These are phyloP conservation scores for Oryza punctata DNA, from an alignment of 176 grass and related monocot species.

Conservation along the genomic window DNA sequence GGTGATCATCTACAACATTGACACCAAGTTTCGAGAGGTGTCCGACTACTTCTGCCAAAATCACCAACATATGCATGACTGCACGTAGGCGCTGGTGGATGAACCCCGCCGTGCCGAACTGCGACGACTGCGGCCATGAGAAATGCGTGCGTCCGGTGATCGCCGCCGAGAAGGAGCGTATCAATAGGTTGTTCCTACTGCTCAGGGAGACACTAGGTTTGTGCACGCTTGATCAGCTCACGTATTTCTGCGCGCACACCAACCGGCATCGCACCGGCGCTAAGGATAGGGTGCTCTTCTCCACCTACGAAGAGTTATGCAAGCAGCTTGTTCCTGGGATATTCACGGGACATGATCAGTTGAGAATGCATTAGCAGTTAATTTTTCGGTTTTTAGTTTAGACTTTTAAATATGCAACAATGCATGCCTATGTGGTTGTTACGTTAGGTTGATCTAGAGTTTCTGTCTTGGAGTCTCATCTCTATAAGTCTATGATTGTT, in stretches of 20 bases:
- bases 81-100: slow-evolving; percentile 38
- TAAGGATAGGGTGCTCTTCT: slow-evolving; percentile 60
- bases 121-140: slow-evolving; percentile 29
- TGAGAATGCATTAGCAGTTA: no score
- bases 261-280: slow-evolving; percentile 55
- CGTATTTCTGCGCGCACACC: slow-evolving; percentile 51
- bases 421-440: no score
- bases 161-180: slow-evolving; percentile 38
- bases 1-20: slow-evolving; percentile 15
- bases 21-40: slow-evolving; percentile 37
- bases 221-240: slow-evolving; percentile 67
- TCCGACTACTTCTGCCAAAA: slow-evolving; percentile 20
- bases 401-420: neutral
- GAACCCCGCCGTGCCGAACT: slow-evolving; percentile 16
- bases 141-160: slow-evolving; percentile 43
- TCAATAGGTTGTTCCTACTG: slow-evolving; percentile 80
- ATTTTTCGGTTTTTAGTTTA: neutral
- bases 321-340: slow-evolving; percentile 45
- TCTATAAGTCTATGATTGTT: no score
- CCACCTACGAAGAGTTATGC: slow-evolving; percentile 56
- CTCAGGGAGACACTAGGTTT: slow-evolving; percentile 44
- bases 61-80: slow-evolving; percentile 42
- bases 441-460: no score
- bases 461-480: no score
- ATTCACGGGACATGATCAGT: no score